phyloP scores from a whole-genome alignment of 441 rosid genomes.

The Rhodomyrtus psidioides region DNA sequence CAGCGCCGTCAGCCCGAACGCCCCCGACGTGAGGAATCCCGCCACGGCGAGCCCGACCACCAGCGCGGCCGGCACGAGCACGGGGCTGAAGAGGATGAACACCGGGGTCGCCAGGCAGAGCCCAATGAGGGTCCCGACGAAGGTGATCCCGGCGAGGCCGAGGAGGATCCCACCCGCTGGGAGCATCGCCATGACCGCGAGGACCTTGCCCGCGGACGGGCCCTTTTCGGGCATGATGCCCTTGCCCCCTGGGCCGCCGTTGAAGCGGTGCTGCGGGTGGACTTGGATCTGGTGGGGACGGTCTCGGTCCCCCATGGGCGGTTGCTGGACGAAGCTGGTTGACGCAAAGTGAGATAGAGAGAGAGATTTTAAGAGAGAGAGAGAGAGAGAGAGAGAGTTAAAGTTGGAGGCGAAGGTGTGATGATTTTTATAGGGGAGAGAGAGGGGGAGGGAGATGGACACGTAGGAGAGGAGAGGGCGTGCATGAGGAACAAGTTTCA shows the following conservation, averaged over 20 bases:
- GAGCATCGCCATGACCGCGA: neutral
- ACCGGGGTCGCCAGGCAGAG: slow-evolving; percentile 11
- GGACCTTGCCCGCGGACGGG: neutral
- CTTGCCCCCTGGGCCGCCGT: neutral
- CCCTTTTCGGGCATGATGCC: neutral
- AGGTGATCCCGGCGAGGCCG: slow-evolving; percentile 12
- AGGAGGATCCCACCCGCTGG: slow-evolving; percentile 13
- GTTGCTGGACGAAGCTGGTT: neutral
- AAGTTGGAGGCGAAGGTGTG: neutral
- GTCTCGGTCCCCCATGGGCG: neutral
- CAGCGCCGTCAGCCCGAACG: slow-evolving; percentile 10
- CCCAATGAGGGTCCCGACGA: slow-evolving; percentile 11
- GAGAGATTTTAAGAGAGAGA: too few species aligned
- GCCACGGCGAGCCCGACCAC: slow-evolving; percentile 3
- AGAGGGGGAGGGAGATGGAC: neutral
- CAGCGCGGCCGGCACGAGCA: slow-evolving; percentile 13
- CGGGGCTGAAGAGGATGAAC: slow-evolving; percentile 16
- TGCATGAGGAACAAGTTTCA: slow-evolving; percentile 13
- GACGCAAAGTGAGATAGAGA: neutral
- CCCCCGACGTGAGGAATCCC: slow-evolving; percentile 16
- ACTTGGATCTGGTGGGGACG: slow-evolving; percentile 2
- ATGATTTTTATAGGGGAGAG: neutral
- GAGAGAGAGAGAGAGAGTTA: too few species aligned
- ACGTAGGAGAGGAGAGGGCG: neutral
- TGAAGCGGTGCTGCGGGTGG: neutral